Conservation (phyloP, 2,329 filamentous ascomycete species). For the Fusarium sublunatum region DNA sequence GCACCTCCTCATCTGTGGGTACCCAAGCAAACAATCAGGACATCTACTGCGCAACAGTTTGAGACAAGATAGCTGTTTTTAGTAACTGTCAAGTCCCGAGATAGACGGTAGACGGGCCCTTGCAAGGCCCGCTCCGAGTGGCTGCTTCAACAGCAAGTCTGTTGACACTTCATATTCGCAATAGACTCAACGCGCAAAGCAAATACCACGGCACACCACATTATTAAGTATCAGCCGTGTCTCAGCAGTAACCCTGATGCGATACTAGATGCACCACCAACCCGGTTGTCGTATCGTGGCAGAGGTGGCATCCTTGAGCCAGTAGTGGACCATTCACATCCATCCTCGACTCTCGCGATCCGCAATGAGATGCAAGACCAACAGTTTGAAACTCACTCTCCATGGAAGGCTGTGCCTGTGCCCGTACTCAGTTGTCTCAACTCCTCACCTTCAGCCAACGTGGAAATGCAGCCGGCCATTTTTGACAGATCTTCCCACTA, state of each 20-base stretch:
- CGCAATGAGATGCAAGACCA: constrained; percentile 4
- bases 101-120: constrained; percentile 15
- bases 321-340: constrained; percentile 1
- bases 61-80: constrained; percentile 31
- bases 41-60: constrained; percentile 11
- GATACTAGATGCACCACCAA: background rate
- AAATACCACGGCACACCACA: constrained; percentile 1
- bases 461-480: constrained; percentile 24
- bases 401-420: background rate
- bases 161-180: background rate
- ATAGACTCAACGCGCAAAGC: background rate
- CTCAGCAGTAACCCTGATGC: background rate
- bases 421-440: background rate
- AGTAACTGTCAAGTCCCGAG: constrained; percentile 8
- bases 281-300: background rate
- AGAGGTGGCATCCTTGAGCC: background rate
- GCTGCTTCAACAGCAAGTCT: constrained; percentile 7
- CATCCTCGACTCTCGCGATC: constrained; percentile 4
- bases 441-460: constrained; percentile 1
- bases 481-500: constrained; percentile 24
- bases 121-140: constrained; percentile 34
- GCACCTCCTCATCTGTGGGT: constrained; percentile 23
- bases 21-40: constrained; percentile 24
- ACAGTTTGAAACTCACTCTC: background rate
- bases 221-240: background rate